Conservation (phyloP, 2,329 filamentous ascomycete genomes). For the Cladophialophora immunda region DNA sequence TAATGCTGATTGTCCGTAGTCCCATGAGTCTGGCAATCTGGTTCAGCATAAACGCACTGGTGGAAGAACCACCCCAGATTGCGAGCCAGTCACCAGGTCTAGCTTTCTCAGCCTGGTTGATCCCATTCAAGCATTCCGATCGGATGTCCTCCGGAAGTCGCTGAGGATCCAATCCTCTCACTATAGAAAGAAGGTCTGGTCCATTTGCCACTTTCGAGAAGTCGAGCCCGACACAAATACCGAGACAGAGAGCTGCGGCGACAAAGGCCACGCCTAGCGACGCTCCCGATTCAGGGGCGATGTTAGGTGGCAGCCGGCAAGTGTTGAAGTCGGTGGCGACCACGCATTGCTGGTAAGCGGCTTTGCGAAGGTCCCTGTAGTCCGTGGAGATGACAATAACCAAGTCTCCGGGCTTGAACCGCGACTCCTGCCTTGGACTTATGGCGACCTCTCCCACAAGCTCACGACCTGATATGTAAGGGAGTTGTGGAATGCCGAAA, state of each 20-base stretch:
- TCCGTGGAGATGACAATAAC: slow-evolving; percentile 74
- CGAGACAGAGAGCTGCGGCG: slow-evolving; percentile 71
- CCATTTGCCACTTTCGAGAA: slow-evolving; percentile 62
- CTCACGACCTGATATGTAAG: slow-evolving; percentile 75
- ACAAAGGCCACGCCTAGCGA: slow-evolving; percentile 76
- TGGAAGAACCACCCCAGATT: slow-evolving; percentile 80
- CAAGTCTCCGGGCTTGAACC: slow-evolving; percentile 66
- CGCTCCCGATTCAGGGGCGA: slow-evolving; percentile 65
- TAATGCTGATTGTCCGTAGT: slow-evolving; percentile 70
- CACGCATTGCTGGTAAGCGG: slow-evolving; percentile 75
- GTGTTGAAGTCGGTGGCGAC: slow-evolving; percentile 72
- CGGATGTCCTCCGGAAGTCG: slow-evolving; percentile 68
- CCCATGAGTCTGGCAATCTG: slow-evolving; percentile 75
- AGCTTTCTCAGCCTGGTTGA: slow-evolving; percentile 62
- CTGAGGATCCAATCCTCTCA: slow-evolving; percentile 58
- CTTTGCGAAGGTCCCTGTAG: slow-evolving; percentile 76
- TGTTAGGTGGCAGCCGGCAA: slow-evolving; percentile 65
- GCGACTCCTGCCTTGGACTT: slow-evolving; percentile 52
- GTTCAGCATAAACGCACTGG: slow-evolving; percentile 71
- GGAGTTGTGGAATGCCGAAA: slow-evolving; percentile 73
- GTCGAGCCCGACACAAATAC: slow-evolving; percentile 74
- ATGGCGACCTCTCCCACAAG: slow-evolving; percentile 71
- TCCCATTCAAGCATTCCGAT: slow-evolving; percentile 68
- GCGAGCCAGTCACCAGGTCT: slow-evolving; percentile 72
- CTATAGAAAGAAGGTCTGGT: slow-evolving; percentile 65